Evolutionary conservation across 257 asterid species (phyloP).

Genomic region (Catharanthus roseus): DNA sequence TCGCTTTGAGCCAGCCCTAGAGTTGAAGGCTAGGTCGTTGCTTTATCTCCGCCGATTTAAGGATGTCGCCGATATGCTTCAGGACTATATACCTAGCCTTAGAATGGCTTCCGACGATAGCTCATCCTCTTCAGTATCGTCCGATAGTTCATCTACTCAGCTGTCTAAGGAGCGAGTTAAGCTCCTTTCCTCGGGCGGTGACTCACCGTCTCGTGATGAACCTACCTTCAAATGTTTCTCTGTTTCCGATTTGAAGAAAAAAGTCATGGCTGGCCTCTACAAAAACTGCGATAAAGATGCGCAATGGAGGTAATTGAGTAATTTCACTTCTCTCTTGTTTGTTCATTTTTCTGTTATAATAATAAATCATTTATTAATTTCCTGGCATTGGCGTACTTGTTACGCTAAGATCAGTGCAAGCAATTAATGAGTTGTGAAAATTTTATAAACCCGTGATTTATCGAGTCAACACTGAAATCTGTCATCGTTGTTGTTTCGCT

Average conservation of each 20-base stretch:
- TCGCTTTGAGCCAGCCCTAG: slow-evolving; percentile 70
- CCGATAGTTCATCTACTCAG: slow-evolving; percentile 57
- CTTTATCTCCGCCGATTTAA: slow-evolving; percentile 71
- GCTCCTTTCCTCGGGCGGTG: slow-evolving; percentile 54
- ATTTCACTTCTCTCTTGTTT: neutral
- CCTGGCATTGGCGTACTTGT: slow-evolving; percentile 4
- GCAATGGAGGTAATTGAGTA: slow-evolving; percentile 24
- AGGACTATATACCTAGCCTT: slow-evolving; percentile 80
- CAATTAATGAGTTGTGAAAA: neutral
- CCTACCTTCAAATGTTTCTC: slow-evolving; percentile 70
- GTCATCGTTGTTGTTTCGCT: neutral
- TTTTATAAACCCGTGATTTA: neutral
- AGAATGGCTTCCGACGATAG: slow-evolving; percentile 51
- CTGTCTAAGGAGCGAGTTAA: slow-evolving; percentile 57
- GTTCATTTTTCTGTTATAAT: neutral
- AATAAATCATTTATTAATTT: neutral
- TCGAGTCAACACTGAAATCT: slow-evolving; percentile 1
- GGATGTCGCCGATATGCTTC: slow-evolving; percentile 89
- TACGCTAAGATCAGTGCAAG: slow-evolving; percentile 4
- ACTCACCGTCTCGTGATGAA: slow-evolving; percentile 23
- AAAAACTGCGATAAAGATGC: slow-evolving; percentile 63
- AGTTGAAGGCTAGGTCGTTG: slow-evolving; percentile 75
- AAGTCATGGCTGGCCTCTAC: slow-evolving; percentile 64
- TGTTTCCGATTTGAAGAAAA: slow-evolving; percentile 74
- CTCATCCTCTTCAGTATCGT: slow-evolving; percentile 42